Evolutionary conservation across 2,329 filamentous ascomycete genomes (phyloP).

Genomic region (Phaeoacremonium minimum): DNA sequence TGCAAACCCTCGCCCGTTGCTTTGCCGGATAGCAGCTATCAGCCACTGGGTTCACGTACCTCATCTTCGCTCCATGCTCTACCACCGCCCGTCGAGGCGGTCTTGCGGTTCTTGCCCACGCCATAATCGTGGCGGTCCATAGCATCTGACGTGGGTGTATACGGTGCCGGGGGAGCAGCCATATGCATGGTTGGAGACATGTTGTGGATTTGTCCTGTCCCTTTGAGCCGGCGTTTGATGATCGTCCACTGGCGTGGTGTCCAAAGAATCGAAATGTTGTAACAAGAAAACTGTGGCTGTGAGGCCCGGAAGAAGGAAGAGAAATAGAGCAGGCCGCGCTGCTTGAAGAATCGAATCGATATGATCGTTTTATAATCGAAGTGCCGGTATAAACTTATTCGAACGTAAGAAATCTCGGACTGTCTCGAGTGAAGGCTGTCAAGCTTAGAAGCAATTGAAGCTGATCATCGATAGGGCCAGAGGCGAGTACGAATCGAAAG

Average conservation of each 20-base stretch:
- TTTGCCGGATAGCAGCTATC: too few species aligned
- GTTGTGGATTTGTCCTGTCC: conserved; percentile 15
- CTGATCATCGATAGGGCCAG: too few species aligned
- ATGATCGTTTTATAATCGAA: too few species aligned
- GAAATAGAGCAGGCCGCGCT: conserved; percentile 31
- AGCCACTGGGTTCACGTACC: conserved; percentile 55
- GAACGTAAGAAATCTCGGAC: too few species aligned
- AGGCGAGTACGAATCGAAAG: conserved; percentile 6
- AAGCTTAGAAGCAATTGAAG: too few species aligned
- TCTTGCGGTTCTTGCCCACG: conserved; percentile 62
- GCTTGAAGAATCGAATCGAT: conserved; percentile 37
- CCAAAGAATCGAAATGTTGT: conserved; percentile 29
- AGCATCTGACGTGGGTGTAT: conserved; percentile 48
- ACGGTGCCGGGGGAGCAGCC: conserved; percentile 36
- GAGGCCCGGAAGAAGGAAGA: conserved; percentile 13
- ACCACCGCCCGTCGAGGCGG: conserved; percentile 67
- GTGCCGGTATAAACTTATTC: too few species aligned
- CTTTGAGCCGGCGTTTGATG: conserved; percentile 6
- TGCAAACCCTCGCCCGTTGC: too few species aligned
- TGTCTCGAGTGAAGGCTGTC: too few species aligned
- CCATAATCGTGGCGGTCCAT: conserved; percentile 56
- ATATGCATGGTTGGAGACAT: conserved; percentile 50
- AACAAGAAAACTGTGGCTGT: too few species aligned
- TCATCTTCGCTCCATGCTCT: conserved; percentile 84
- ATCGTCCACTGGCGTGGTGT: conserved; percentile 21